Conservation (phyloP, 345 rosid species). For the Salix udensis region DNA sequence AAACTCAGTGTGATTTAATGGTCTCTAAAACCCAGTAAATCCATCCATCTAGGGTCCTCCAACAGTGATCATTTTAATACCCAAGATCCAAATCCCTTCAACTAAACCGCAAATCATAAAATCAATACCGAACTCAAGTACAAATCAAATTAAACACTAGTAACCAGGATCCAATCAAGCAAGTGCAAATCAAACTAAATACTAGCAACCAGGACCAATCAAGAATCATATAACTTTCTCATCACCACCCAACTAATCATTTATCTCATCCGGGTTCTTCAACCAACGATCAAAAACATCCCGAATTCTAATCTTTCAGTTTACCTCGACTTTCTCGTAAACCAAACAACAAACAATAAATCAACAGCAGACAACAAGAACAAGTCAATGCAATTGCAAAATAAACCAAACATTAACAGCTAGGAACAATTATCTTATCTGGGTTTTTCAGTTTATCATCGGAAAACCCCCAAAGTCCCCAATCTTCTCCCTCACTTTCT, state of each 20-base stretch:
- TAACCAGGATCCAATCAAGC: background rate
- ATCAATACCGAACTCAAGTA: background rate
- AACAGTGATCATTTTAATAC: background rate
- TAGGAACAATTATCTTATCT: background rate
- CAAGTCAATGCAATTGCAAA: background rate
- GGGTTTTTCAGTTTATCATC: background rate
- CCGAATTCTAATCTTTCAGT: background rate
- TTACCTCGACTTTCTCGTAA: background rate
- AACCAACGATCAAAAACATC: background rate
- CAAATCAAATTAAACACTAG: background rate
- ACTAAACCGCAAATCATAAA: background rate
- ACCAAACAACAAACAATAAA: background rate
- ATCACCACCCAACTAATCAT: background rate
- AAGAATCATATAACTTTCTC: background rate
- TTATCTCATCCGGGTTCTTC: background rate
- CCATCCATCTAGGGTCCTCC: background rate
- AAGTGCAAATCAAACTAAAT: background rate
- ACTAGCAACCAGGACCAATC: background rate
- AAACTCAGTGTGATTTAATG: background rate
- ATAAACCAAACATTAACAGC: background rate
- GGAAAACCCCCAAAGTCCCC: background rate
- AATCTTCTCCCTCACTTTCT: background rate
- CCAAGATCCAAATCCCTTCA: background rate
- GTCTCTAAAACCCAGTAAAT: background rate
- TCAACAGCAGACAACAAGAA: slow-evolving; percentile 17